Evolutionary conservation across 2,329 filamentous ascomycete species (phyloP), one percentile per base, ranked within the genome.

Genomic region (Ophioceras dolichostomum): DNA sequence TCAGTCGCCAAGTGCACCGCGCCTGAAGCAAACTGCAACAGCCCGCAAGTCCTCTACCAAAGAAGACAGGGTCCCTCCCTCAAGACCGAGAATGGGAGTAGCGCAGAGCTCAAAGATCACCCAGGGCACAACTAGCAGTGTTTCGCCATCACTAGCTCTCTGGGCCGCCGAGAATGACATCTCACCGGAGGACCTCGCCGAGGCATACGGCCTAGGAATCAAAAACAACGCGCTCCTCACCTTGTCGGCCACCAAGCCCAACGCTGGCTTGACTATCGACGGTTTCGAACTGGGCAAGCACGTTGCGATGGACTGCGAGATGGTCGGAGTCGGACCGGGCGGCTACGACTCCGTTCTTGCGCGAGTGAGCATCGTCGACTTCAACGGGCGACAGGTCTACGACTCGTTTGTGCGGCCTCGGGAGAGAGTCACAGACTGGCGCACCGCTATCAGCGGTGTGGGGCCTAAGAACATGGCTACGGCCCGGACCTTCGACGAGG

Each of bases 261-360:
- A 85, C 50, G 70, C 74, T 32, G 81, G 81, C 1, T 62, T 76
- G 4, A 8, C 22, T 12, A 69, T 73, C 2, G 57, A 64, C 18
- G 73, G 69, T 5, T 61, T 81, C 26, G 74, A 86, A 37, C 64
- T 88, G 16, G 91, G 89, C 36, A 94, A 91, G 67, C 98, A 94
- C 56, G 64, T 98, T 30, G 83, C 84, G 16, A 75, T 98, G 33
- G 91, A 98, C 63, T 98, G 91, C 58, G 91, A 98, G 62, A 98
- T 98, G 91, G 91, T 98, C 19, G 91, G 89, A 34, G 76, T 93
- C 10, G 83, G 82, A 0, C 73, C 74, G 1, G 76, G 76, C 36
- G 72, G 76, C 17, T 68, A 79, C 45, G 73, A 78, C 52, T 87
- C 85, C 26, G 78, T 77, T 0, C 73, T 98, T 32, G 91, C 91